Percentiles rank a stretch among this genome's conserved stretches.
Conservation (phyloP, 2,329 filamentous ascomycete genomes). For the Calcarisporium arbuscula region DNA sequence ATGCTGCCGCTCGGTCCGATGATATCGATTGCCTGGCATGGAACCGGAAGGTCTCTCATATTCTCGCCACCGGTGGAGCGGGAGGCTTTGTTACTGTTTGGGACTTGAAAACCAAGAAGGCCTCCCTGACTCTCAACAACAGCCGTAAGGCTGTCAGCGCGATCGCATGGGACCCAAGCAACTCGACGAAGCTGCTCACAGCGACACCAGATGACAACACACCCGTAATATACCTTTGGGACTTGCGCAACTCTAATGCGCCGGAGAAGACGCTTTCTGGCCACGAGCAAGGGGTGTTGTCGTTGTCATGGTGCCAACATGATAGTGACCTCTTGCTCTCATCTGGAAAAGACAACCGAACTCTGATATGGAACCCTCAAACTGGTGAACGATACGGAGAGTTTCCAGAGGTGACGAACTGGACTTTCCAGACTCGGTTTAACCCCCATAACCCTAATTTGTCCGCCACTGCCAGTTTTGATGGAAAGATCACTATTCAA, state of each 20-base stretch:
- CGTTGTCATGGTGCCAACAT: constrained; percentile 90
- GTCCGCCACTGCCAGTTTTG: constrained; percentile 92
- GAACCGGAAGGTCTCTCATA: constrained; percentile 97
- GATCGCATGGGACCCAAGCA: constrained; percentile 95
- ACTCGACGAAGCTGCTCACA: constrained; percentile 88
- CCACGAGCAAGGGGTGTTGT: constrained; percentile 92
- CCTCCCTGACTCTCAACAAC: constrained; percentile 91
- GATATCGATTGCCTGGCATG: constrained; percentile 96
- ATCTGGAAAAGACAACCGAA: constrained; percentile 93
- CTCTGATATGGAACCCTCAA: constrained; percentile 92
- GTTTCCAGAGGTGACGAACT: constrained; percentile 97
- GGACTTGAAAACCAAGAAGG: constrained; percentile 97
- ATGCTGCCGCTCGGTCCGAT: constrained; percentile 79
- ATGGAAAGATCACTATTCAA: constrained; percentile 91
- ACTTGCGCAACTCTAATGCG: constrained; percentile 90
- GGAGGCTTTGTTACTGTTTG: constrained; percentile 96
- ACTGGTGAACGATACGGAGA: constrained; percentile 84
- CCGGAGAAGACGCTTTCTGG: constrained; percentile 82
- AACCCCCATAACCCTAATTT: constrained; percentile 89
- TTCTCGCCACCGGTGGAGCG: constrained; percentile 86
- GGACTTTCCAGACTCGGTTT: constrained; percentile 94
- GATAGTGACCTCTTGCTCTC: constrained; percentile 86
- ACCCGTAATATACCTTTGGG: constrained; percentile 87
- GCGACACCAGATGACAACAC: constrained; percentile 84
- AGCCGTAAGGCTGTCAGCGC: constrained; percentile 91